phyloP scores from a whole-genome alignment of 805 yeast species.

The Monosporozyma servazzii region DNA sequence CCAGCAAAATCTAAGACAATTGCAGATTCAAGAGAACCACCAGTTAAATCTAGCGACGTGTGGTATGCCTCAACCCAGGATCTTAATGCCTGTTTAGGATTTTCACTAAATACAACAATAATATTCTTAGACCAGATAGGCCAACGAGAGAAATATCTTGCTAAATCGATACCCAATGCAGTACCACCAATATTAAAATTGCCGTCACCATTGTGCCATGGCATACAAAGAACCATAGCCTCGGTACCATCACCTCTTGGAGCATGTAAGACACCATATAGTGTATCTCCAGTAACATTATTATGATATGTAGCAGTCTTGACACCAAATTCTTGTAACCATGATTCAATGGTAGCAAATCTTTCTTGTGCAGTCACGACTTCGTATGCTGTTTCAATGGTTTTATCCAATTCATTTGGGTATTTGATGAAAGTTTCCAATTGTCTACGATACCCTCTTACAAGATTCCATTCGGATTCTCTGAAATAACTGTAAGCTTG shows the following conservation, averaged over 20 bases:
- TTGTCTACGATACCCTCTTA: constrained; percentile 65
- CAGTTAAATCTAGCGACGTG: constrained; percentile 71
- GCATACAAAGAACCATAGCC: constrained; percentile 82
- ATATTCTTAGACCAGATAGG: constrained; percentile 94
- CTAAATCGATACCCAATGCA: constrained; percentile 60
- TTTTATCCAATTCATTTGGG: constrained; percentile 12
- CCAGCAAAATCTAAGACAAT: constrained; percentile 72
- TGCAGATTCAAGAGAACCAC: constrained; percentile 91
- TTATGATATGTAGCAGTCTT: constrained; percentile 45
- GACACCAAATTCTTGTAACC: constrained; percentile 69
- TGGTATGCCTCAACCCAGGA: constrained; percentile 95
- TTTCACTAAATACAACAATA: constrained; percentile 72
- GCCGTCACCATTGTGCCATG: constrained; percentile 67
- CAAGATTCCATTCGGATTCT: constrained; percentile 88
- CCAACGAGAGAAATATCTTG: constrained; percentile 75
- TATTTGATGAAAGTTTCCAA: constrained; percentile 28
- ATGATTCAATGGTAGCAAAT: constrained; percentile 40
- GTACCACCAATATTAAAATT: constrained; percentile 71
- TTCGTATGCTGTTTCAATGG: neutral
- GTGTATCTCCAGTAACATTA: constrained; percentile 35
- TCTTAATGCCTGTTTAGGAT: constrained; percentile 58
- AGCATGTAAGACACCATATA: constrained; percentile 81
- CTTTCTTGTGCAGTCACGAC: constrained; percentile 23
- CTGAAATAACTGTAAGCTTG: constrained; percentile 88
- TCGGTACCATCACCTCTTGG: constrained; percentile 96